A percentile compares a stretch with the other conserved stretches of the same genome.
Conservation (phyloP, 257 asterid species). For the Avicennia marina region DNA sequence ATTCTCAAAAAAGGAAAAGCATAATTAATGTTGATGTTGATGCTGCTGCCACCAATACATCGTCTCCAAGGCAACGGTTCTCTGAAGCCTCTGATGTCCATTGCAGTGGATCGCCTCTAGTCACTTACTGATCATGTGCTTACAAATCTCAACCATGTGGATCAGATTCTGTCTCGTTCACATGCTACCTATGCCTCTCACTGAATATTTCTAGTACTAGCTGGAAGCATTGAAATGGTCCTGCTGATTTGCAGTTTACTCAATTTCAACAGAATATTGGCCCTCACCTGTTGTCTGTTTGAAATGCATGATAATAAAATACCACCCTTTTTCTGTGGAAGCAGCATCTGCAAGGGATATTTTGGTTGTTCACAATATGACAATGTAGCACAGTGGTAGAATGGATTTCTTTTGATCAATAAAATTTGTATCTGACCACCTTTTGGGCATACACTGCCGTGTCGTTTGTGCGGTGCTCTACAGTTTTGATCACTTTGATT, state of each 20-base stretch:
- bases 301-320: constrained; percentile 14
- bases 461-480: no score
- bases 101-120: constrained; percentile 73
- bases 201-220: constrained; percentile 8
- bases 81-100: constrained; percentile 79
- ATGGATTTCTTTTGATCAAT: no score
- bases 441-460: no score
- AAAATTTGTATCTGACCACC: no score
- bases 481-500: no score
- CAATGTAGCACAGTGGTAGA: no score
- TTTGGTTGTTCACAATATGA: no score
- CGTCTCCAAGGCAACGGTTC: constrained; percentile 75
- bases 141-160: not conserved
- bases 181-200: not conserved
- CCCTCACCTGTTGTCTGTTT: constrained; percentile 25
- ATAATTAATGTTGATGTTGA: constrained; percentile 75
- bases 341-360: no score
- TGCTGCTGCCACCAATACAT: constrained; percentile 64
- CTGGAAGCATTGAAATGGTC: not conserved
- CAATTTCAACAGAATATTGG: constrained; percentile 21
- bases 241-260: not conserved
- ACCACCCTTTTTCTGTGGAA: no score
- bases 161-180: not conserved
- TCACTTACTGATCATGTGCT: constrained; percentile 45
- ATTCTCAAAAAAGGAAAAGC: constrained; percentile 76